Conservation (phyloP, 2,329 filamentous ascomycete genomes). For the Xylariaceae sp. region DNA sequence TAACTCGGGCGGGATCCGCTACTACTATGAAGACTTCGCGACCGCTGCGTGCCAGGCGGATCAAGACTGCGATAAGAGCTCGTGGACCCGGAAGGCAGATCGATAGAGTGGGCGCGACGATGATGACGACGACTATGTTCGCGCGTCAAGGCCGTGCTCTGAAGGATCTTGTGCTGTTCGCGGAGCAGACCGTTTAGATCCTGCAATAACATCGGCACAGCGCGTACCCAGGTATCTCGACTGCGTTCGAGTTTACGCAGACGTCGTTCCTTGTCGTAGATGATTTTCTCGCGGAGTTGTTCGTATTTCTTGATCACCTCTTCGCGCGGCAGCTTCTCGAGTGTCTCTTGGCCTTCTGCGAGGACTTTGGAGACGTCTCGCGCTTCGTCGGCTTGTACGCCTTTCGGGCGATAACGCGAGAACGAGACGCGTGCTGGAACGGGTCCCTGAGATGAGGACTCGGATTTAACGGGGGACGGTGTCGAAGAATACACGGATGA, state of each 20-base stretch:
- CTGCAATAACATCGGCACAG: slow-evolving; percentile 42
- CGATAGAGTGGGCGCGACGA: slow-evolving; percentile 9
- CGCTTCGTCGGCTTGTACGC: slow-evolving; percentile 16
- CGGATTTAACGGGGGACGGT: slow-evolving; percentile 1
- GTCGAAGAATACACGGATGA: slow-evolving; percentile 16
- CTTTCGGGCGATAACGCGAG: slow-evolving; percentile 17
- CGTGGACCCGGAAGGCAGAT: slow-evolving; percentile 2
- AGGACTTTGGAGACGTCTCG: slow-evolving; percentile 25
- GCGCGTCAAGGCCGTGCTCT: slow-evolving; percentile 1
- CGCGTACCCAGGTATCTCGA: slow-evolving; percentile 41
- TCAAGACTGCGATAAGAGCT: slow-evolving; percentile 1
- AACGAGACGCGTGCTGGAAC: slow-evolving; percentile 1
- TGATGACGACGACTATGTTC: neutral
- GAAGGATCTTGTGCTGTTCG: slow-evolving; percentile 32
- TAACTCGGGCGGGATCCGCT: slow-evolving; percentile 1
- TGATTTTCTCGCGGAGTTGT: slow-evolving; percentile 37
- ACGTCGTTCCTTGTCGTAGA: slow-evolving; percentile 44
- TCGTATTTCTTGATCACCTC: slow-evolving; percentile 38
- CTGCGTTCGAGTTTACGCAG: slow-evolving; percentile 43
- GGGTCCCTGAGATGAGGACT: neutral
- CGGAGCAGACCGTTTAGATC: slow-evolving; percentile 34
- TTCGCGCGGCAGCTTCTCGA: slow-evolving; percentile 21
- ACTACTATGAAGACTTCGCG: slow-evolving; percentile 8
- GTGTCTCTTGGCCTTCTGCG: slow-evolving; percentile 24
- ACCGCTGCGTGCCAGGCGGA: slow-evolving; percentile 7